Evolutionary conservation across 1,284 basidiomycete species (phyloP).

Genomic region (Mycena citricolor): DNA sequence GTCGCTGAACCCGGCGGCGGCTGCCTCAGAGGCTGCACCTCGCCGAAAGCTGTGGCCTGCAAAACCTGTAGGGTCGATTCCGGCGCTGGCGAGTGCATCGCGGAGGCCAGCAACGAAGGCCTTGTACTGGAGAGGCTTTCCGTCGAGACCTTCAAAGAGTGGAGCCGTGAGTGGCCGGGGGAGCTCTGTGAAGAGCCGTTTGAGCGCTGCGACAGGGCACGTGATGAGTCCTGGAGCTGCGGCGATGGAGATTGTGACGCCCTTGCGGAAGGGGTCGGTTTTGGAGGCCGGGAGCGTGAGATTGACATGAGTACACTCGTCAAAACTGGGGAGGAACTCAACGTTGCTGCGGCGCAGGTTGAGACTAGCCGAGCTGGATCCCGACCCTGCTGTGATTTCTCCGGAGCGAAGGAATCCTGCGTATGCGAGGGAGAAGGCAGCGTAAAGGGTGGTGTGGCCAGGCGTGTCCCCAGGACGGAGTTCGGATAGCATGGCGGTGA

Average conservation of each 20-base stretch:
- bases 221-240: constrained; percentile 18
- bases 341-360: constrained; percentile 20
- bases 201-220: constrained; percentile 27
- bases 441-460: constrained; percentile 11
- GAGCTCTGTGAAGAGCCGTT: constrained; percentile 17
- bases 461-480: constrained; percentile 5
- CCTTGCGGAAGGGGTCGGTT: constrained; percentile 31
- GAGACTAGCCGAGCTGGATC: constrained; percentile 15
- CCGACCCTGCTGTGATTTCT: constrained; percentile 26
- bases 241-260: constrained; percentile 24
- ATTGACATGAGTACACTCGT: constrained; percentile 19
- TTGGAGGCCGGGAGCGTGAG: constrained; percentile 29
- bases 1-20: constrained; percentile 18
- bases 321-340: constrained; percentile 20
- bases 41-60: constrained; percentile 15
- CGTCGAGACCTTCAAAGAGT: constrained; percentile 14
- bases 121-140: constrained; percentile 6
- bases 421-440: constrained; percentile 24
- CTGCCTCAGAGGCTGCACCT: constrained; percentile 18
- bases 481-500: constrained; percentile 24
- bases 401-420: constrained; percentile 27
- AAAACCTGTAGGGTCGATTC: background rate
- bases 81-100: constrained; percentile 4
- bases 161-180: constrained; percentile 5
- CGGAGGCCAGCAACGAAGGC: constrained; percentile 18